phyloP scores from a whole-genome alignment of 208 protist genomes.

The Acanthamoeba polyphaga region DNA sequence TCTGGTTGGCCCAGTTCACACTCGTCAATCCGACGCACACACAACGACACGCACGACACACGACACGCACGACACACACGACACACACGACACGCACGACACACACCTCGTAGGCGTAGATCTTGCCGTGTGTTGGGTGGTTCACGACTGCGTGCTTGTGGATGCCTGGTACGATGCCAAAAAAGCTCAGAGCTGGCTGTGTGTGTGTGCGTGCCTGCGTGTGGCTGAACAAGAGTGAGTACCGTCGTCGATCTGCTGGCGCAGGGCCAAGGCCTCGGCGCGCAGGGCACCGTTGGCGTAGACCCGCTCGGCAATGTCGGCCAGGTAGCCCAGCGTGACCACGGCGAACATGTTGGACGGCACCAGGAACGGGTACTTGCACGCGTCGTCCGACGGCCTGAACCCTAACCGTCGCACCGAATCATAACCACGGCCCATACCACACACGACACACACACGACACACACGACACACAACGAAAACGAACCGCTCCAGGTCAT shows the following conservation, averaged over 20 bases:
- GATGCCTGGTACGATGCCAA: slow-evolving; percentile 30
- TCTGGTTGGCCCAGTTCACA: neutral
- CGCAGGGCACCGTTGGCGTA: neutral
- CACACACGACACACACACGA: no score
- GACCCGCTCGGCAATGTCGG: slow-evolving; percentile 31
- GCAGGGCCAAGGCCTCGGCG: neutral
- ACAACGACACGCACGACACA: no score
- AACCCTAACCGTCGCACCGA: slow-evolving; percentile 44
- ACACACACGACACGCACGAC: neutral
- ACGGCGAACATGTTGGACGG: slow-evolving; percentile 82
- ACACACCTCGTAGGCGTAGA: slow-evolving; percentile 84
- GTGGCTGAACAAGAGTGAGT: no score
- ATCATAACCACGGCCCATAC: neutral
- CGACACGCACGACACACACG: no score
- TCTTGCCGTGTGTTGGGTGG: slow-evolving; percentile 30
- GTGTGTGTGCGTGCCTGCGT: neutral
- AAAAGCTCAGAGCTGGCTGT: no score
- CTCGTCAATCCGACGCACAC: neutral
- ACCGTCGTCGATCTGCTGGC: slow-evolving; percentile 66
- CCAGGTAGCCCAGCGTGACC: slow-evolving; percentile 66
- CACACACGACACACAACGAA: no score
- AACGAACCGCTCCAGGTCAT: slow-evolving; percentile 72
- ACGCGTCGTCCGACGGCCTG: slow-evolving; percentile 82
- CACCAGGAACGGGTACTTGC: slow-evolving; percentile 75
- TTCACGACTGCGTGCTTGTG: slow-evolving; percentile 71